Evolutionary conservation across 108 stramenopile genomes (phyloP).

Genomic region (Skeletonema potamos): DNA sequence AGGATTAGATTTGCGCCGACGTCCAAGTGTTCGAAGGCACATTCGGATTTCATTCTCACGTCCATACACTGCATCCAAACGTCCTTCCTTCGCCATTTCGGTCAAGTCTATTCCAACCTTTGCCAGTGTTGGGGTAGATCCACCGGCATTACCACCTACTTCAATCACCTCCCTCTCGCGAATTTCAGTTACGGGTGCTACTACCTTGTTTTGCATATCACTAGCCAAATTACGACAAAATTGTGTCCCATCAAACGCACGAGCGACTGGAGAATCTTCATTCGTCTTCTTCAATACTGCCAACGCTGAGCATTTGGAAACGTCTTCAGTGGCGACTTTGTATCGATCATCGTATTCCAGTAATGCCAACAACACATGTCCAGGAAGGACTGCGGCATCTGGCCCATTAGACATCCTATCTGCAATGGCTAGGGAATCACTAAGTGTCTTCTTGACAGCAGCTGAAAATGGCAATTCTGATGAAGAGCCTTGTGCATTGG

Average conservation of each 20-base stretch:
- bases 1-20: constrained; percentile 88
- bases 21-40: constrained; percentile 70
- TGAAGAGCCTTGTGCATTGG: neutral
- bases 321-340: constrained; percentile 44
- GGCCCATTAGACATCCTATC: constrained; percentile 22
- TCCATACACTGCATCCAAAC: constrained; percentile 68
- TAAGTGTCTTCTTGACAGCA: constrained; percentile 31
- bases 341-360: constrained; percentile 43
- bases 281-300: constrained; percentile 24
- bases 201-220: constrained; percentile 22
- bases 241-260: constrained; percentile 34
- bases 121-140: constrained; percentile 56
- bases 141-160: constrained; percentile 47
- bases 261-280: constrained; percentile 11
- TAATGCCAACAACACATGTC: constrained; percentile 50
- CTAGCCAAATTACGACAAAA: constrained; percentile 36
- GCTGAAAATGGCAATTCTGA: constrained; percentile 46
- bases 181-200: constrained; percentile 31
- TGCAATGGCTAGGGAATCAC: constrained; percentile 39
- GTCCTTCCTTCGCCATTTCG: constrained; percentile 69
- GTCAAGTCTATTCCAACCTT: constrained; percentile 79
- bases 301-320: constrained; percentile 28
- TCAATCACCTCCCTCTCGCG: constrained; percentile 52
- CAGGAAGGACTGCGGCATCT: constrained; percentile 32
- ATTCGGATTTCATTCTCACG: constrained; percentile 78